Evolutionary conservation across 371 early-diverging fungal species (phyloP), one percentile per base, ranked within the genome.

Genomic region (Mucor ambiguus): DNA sequence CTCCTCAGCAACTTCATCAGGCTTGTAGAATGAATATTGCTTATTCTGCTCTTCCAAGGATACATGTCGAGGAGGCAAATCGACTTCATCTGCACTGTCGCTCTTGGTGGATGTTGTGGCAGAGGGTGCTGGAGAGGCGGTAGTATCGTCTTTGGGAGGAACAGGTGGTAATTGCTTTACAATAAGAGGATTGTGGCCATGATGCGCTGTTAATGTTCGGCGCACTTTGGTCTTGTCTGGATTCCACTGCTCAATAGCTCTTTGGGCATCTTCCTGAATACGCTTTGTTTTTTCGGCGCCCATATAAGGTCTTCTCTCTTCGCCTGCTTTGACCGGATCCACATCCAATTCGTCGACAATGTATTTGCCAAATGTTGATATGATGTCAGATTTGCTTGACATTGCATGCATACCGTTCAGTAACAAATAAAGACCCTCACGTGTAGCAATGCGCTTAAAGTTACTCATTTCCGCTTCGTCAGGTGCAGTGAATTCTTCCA

Each of bases 391-490:
- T 46, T 82, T 82, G 56, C 78, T 68, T 12, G 78, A 71, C 63
- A 82, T 61, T 26, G 79, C 77, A 61, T 74, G 69, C 80, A 82
- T 77, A 4, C 78, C 78, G 33, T 82, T 79, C 22, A 82, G 52
- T 8, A 82, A 44, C 3, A 74, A 57, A 61, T 82, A 82, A 9
- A 82, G 61, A 0, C 73, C 75, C 58, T 82, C 79, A n/a, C 77
- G 65, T 1, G 72, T 71, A 4, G 79, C 79, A 4, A 79, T 71
- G 6, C 79, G 66, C 55, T 74, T 79, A 38, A 72, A 79, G n/a
- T 79, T 79, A n/a, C 62, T 63, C 66, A 78, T 69, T 7, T 79
- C 79, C 0, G 66, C 61, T 48, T 79, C 79, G 37, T 70, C 78
- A 1, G 68, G 66, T 24, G 64, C 63, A 2, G 70, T 72, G 3